A percentile compares a stretch with the other conserved stretches of the same genome.
Conservation (phyloP, 176 grass and related monocot species). For the Carex scoparia region DNA sequence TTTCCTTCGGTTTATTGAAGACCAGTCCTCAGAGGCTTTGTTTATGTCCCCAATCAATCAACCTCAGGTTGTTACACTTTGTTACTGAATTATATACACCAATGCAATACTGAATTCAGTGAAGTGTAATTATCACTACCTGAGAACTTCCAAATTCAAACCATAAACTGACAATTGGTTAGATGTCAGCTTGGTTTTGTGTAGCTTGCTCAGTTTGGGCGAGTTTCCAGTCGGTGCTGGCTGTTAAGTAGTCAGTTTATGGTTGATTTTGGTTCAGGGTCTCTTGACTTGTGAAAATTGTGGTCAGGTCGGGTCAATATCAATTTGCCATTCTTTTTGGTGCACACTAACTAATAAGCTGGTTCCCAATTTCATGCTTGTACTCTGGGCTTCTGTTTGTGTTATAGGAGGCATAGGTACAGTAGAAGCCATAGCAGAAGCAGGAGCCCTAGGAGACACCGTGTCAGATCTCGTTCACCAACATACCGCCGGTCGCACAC, state of each 20-base stretch:
- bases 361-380: background rate
- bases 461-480: constrained; percentile 33
- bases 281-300: background rate
- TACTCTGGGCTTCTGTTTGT: constrained; percentile 21
- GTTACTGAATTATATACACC: background rate
- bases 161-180: background rate
- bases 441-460: constrained; percentile 50
- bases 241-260: background rate
- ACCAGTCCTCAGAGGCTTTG: background rate
- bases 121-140: background rate
- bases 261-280: background rate
- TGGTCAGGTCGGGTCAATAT: background rate
- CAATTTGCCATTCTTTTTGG: background rate
- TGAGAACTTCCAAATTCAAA: background rate
- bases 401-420: constrained; percentile 49
- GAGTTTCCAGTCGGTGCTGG: background rate
- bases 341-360: background rate
- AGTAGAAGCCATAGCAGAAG: constrained; percentile 76
- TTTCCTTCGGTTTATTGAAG: background rate
- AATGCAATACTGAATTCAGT: background rate
- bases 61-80: background rate
- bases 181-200: background rate
- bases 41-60: background rate
- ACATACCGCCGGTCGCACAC: constrained; percentile 16
- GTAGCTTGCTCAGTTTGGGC: background rate